These are phyloP conservation scores for Globisporangium parvum DNA, from an alignment of 352 stramenopile species.

Conservation along the genomic window DNA sequence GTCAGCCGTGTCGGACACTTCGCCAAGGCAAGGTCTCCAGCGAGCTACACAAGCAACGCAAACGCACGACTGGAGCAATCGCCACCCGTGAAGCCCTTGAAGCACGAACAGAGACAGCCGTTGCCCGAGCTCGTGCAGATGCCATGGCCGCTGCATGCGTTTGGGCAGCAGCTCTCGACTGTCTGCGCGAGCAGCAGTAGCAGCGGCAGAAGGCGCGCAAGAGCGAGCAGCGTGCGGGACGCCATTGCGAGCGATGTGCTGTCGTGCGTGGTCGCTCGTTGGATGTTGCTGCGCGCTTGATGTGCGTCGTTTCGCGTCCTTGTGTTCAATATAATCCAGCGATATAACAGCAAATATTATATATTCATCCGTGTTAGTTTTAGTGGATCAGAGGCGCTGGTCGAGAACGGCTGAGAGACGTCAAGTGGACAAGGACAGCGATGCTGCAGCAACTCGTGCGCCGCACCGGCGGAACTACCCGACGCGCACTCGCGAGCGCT, in stretches of 20 bases:
- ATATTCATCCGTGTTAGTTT: no score
- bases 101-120: conserved; percentile 76
- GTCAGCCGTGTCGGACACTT: neutral
- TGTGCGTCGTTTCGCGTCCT: conserved; percentile 1
- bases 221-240: neutral
- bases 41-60: neutral
- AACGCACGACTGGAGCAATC: conserved; percentile 83
- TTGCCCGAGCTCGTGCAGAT: conserved; percentile 57
- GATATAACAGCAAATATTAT: no score
- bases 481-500: conserved; percentile 1
- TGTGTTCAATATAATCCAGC: no score
- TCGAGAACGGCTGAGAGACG: neutral
- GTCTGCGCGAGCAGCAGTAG: conserved; percentile 3
- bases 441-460: conserved; percentile 11
- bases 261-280: neutral
- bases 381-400: no score
- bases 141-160: conserved; percentile 51
- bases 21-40: neutral
- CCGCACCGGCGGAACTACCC: neutral
- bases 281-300: conserved; percentile 1
- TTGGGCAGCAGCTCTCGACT: conserved; percentile 44
- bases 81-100: conserved; percentile 79
- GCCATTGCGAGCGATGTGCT: neutral
- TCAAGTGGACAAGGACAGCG: neutral
- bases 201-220: conserved; percentile 11